Base-by-base conservation (phyloP, 306 rosid species). In the Ammopiptanthus mongolicus region DNA sequence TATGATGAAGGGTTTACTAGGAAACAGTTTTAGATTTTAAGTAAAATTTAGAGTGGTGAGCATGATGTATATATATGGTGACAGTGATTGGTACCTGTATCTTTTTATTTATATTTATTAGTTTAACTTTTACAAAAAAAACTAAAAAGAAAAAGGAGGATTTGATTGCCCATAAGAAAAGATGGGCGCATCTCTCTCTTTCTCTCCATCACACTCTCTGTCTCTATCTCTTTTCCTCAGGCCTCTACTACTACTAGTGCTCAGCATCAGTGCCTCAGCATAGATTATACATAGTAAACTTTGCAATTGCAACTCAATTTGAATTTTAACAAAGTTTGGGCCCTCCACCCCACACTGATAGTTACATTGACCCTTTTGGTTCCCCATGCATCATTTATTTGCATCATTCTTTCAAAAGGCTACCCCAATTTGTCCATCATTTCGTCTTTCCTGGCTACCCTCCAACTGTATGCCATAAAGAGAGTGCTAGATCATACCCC, bases 331-430 rank as follows among this genome's bases (percentile, higher is more conserved):
- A 71, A 66, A 65, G 41, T 70, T 75, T 34, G 91, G 95, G 31
- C 80, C 90, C 88, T 51, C 86, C 85, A 77, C 76, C 63, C 48
- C n/a, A 57, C 83, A 46, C 34, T 66, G 85, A 77, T 77, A 18
- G 86, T 71, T 74, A 71, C 83, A 36, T 31, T 25, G 85, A 60
- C 87, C 87, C 83, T 62, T 76, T 67, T 83, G 81, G 82, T 70
- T 84, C 44, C 86, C 77, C 84, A 80, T 75, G 78, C 80, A 80
- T 80, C 71, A 77, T 80, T 77, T 74, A 53, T 78, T 5, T 33
- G 53, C 39, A 80, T 70, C 78, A 87, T 75, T 51, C 60, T 77
- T 75, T 73, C 80, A 65, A 80, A 85, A 84, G 81, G 76, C 83
- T 80, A 80, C 37, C 37, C 71, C 74, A 53, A 55, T 73, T 23